Evolutionary conservation across 352 stramenopile genomes (phyloP), one percentile per base, ranked within the genome.

Genomic region (Elongisporangium senticosum): DNA sequence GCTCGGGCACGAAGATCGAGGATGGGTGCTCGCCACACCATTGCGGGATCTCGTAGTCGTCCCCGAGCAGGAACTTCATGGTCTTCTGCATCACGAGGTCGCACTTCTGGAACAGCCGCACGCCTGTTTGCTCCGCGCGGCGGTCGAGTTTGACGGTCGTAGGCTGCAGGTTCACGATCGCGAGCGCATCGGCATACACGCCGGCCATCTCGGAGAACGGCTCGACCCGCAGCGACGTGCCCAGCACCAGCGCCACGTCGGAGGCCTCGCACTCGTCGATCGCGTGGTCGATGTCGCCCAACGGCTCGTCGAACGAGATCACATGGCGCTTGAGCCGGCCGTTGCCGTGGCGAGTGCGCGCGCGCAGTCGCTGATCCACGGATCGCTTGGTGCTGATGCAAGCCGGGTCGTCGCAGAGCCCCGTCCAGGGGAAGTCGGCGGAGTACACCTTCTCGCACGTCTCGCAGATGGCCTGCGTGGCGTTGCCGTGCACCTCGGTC

Each of bases 381-480:
- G 75, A 67, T 2, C 82, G 64, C 65, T 88, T 90, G 8, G 76
- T 87, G 61, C 81, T 90, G 39, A 79, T 66, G 62, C 83, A 93
- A 48, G 69, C 62, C 0, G 61, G 51, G 51, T 87, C 77, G 55
- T 86, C 69, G 69, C 83, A 93, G 24, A 93, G 65, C 5, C 83
- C 83, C 0, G 74, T 86, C 65, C 72, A 75, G 0, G 83, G 83
- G 53, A 93, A 93, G 53, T 87, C 69, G 5, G 60, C 58, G 53
- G 72, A 79, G 64, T 94, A 94, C 55, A 92, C 75, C 67, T 90
- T 91, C 73, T 92, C 84, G 55, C 84, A 94, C 26, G 82, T 94
- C 63, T 94, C 82, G 56, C 84, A 94, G 48, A 88, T 89, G 28
- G 79, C 84, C 20, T 89, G 80, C 22, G 79, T 94, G 21, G 82